Conservation (phyloP, 257 asterid genomes). For the Gentiana dahurica region DNA sequence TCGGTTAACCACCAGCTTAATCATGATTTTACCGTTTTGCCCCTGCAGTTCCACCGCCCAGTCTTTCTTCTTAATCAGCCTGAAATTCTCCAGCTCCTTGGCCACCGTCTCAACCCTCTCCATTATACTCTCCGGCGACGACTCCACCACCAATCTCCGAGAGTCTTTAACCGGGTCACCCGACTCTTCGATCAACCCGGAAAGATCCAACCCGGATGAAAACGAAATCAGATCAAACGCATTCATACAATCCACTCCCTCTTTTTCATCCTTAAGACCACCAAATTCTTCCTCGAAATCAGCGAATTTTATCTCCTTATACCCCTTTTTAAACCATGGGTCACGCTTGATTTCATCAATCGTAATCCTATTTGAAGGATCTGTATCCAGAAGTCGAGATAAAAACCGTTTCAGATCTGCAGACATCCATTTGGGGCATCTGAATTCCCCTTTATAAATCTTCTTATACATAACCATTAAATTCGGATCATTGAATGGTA, state of each 20-base stretch:
- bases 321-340: conserved; percentile 74
- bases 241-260: conserved; percentile 17
- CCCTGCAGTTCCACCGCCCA: conserved; percentile 53
- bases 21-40: conserved; percentile 41
- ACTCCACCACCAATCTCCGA: conserved; percentile 43
- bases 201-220: conserved; percentile 61
- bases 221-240: conserved; percentile 80
- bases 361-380: conserved; percentile 59
- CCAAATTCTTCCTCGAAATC: conserved; percentile 17
- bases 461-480: conserved; percentile 36
- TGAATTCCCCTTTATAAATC: conserved; percentile 72
- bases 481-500: conserved; percentile 62
- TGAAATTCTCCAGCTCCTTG: conserved; percentile 28
- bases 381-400: conserved; percentile 53
- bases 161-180: conserved; percentile 26
- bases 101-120: conserved; percentile 45
- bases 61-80: conserved; percentile 33
- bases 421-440: conserved; percentile 86
- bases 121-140: conserved; percentile 40
- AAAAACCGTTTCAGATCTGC: conserved; percentile 60
- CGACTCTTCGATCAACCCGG: conserved; percentile 43
- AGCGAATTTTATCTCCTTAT: conserved; percentile 10
- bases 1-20: conserved; percentile 38
- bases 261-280: conserved; percentile 28
- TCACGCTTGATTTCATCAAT: conserved; percentile 60